phyloP scores from a whole-genome alignment of 1,284 basidiomycete genomes.

The Leccinum huronense region DNA sequence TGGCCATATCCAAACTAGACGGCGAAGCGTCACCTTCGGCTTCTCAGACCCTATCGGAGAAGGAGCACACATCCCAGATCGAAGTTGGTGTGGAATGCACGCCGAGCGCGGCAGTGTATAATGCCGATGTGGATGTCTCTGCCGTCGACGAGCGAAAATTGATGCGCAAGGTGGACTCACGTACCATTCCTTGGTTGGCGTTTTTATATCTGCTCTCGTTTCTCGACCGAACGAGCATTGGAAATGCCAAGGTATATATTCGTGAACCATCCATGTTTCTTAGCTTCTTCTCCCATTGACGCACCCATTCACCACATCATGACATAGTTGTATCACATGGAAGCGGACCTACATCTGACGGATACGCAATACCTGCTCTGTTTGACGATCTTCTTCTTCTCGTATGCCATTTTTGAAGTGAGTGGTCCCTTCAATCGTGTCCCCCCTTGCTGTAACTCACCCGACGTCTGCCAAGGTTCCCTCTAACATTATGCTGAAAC shows the following conservation, averaged over 20 bases:
- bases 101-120: conserved; percentile 38
- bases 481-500: conserved; percentile 69
- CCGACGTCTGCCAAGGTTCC: conserved; percentile 46
- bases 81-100: conserved; percentile 11
- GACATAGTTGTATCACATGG: conserved; percentile 55
- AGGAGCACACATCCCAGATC: conserved; percentile 15
- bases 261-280: no score
- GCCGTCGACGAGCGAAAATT: conserved; percentile 61
- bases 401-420: conserved; percentile 63
- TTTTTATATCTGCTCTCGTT: conserved; percentile 75
- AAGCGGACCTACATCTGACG: conserved; percentile 51
- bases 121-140: conserved; percentile 51
- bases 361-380: conserved; percentile 65
- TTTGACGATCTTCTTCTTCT: conserved; percentile 65
- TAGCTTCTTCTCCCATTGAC: conserved; percentile 23
- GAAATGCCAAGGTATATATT: conserved; percentile 79
- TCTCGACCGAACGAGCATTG: conserved; percentile 77
- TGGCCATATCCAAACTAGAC: not conserved
- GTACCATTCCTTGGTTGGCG: conserved; percentile 66
- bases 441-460: not conserved
- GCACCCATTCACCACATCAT: not conserved
- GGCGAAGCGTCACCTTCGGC: not conserved
- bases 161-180: conserved; percentile 62
- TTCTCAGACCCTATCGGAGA: conserved; percentile 17
- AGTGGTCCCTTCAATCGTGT: not conserved